Evolutionary conservation across 176 grass and related monocot species (phyloP), one percentile per base, ranked within the genome.

Genomic region (Zizania latifolia): DNA sequence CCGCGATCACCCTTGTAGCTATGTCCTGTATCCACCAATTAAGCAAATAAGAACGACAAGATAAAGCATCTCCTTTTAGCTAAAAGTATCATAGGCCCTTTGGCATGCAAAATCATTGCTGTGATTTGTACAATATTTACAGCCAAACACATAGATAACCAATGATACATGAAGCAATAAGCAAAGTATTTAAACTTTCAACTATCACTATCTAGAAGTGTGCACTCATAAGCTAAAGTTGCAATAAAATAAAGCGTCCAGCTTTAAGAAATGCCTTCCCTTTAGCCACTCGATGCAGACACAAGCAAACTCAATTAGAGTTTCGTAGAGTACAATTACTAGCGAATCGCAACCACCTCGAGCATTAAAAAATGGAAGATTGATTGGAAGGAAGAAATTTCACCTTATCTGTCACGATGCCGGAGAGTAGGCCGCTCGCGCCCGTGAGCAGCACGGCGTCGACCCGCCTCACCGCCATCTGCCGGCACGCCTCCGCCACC

Each of bases 381-480:
- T 26, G 35, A 64, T 36, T 16, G 12, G 24, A 50, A 41, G 15
- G 44, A 23, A 59, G 2, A 45, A 58, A 72, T 11, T 55, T 37
- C 22, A 94, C 91, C 81, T 98, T 98, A 60, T 98, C 94, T 6
- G 94, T 98, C 39, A 94, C 86, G 59, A 98, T 98, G 65, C 94
- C 94, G 3, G 94, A 98, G 55, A 98, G 94, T 71, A 98, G 86
- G 19, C 91, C 94, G 24, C 79, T 81, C 27, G 85, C 74, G 78
- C 92, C 94, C 16, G 91, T 94, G 28, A 98, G 86, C 72, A 98
- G 91, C 66, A 94, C 88, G 1, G 94, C 68, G 57, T 98, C 94
- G 19, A 94, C 51, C 61, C 86, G 78, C 70, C 91, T 84, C 2
- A 68, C 66, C 16, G 89, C 89, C 94, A 98, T 92, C 57, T 84